A percentile compares a stretch with the other conserved stretches of the same genome.
These are phyloP conservation scores for Biscogniauxia marginata DNA, from an alignment of 2,329 filamentous ascomycete species.

Conservation along the genomic window DNA sequence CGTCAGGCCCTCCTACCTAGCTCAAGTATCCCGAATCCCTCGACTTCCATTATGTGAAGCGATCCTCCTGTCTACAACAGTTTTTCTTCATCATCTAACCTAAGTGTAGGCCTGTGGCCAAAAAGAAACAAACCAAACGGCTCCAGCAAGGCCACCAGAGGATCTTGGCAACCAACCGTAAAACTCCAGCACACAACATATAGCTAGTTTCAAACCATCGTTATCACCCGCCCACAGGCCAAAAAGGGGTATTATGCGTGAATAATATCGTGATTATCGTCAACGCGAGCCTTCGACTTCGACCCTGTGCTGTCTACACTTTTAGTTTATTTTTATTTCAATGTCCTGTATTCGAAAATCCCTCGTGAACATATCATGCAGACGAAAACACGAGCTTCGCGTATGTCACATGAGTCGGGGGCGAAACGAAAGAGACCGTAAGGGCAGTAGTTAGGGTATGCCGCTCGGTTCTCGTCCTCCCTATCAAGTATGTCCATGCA, in stretches of 20 bases:
- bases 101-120: not conserved
- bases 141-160: not conserved
- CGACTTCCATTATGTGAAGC: not conserved
- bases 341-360: not conserved
- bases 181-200: not conserved
- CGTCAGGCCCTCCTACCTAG: not conserved
- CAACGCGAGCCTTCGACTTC: not conserved
- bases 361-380: not conserved
- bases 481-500: constrained; percentile 27
- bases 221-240: not conserved
- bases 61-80: not conserved
- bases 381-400: not conserved
- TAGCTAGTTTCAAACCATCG: not conserved
- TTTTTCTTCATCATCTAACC: not conserved
- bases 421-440: not conserved
- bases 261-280: not conserved
- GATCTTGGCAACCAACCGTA: not conserved
- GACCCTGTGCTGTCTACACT: not conserved
- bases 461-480: not conserved
- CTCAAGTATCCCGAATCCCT: not conserved
- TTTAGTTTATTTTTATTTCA: not conserved
- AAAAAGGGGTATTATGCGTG: not conserved
- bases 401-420: constrained; percentile 1
- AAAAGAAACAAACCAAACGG: not conserved
- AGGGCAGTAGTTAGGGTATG: not conserved